Percentiles rank a stretch among this genome's conserved stretches.
Evolutionary conservation across 257 asterid genomes (phyloP).

Genomic region (Gentiana dahurica): DNA sequence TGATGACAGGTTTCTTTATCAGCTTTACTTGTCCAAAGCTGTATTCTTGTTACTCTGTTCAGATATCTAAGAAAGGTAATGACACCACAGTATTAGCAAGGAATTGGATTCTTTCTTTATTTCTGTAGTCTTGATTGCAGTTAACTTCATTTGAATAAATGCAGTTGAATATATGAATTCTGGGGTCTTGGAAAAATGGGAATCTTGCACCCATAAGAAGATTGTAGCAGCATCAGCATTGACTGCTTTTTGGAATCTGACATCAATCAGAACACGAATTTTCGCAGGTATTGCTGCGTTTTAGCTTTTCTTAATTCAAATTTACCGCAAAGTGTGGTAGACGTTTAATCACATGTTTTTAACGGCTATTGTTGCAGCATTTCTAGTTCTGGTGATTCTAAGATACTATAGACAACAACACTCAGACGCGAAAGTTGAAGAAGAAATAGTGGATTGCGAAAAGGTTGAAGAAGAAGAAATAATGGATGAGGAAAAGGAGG

Average conservation of each 20-base stretch:
- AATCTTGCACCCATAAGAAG: constrained; percentile 69
- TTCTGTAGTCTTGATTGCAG: background rate
- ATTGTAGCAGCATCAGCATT: constrained; percentile 55
- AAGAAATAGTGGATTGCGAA: constrained; percentile 15
- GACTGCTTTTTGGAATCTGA: constrained; percentile 83
- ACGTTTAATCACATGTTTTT: background rate
- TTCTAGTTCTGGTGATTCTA: constrained; percentile 66
- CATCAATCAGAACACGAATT: constrained; percentile 61
- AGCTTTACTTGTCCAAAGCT: constrained; percentile 74
- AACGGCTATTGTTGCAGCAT: constrained; percentile 50
- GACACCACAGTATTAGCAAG: background rate
- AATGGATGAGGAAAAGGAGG: no score
- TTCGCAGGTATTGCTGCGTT: constrained; percentile 56
- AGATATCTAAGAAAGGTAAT: constrained; percentile 52
- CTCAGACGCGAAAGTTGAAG: constrained; percentile 26
- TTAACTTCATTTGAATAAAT: constrained; percentile 4
- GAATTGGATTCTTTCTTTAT: background rate
- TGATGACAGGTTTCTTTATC: constrained; percentile 54
- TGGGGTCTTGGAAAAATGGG: constrained; percentile 55
- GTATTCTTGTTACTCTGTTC: constrained; percentile 41
- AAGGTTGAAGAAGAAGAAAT: no score
- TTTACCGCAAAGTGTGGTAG: background rate
- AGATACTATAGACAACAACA: constrained; percentile 58
- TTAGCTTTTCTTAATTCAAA: background rate
- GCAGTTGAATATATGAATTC: constrained; percentile 38